phyloP scores from a whole-genome alignment of 306 rosid species.

The Senna siamea region DNA sequence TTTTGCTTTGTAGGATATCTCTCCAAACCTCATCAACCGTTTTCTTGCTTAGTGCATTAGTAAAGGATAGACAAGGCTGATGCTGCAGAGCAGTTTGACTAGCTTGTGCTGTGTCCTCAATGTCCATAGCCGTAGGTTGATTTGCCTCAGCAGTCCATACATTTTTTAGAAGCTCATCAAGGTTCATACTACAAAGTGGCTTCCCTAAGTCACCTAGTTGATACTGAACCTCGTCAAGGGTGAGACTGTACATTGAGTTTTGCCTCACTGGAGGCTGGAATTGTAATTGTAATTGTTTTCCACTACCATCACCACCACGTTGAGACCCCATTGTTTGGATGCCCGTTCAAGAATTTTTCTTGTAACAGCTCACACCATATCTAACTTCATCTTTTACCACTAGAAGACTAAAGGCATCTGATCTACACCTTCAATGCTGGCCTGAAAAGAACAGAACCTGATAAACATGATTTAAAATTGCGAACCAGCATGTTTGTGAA shows the following conservation, averaged over 20 bases:
- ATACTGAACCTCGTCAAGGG: constrained; percentile 87
- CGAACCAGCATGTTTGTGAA: constrained; percentile 29
- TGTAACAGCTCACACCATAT: constrained; percentile 35
- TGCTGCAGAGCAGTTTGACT: constrained; percentile 57
- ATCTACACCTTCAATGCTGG: constrained; percentile 34
- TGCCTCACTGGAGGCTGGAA: constrained; percentile 62
- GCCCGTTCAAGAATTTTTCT: constrained; percentile 53
- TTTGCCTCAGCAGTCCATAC: constrained; percentile 83
- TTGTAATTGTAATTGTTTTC: constrained; percentile 61
- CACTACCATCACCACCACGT: constrained; percentile 64
- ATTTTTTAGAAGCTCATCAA: constrained; percentile 88
- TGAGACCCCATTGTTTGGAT: constrained; percentile 81
- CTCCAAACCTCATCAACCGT: constrained; percentile 97
- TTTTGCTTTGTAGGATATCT: constrained; percentile 77
- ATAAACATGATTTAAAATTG: constrained; percentile 26
- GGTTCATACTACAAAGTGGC: constrained; percentile 90
- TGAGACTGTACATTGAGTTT: constrained; percentile 80
- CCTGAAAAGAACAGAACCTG: constrained; percentile 35
- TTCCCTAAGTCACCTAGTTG: constrained; percentile 89
- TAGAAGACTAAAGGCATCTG: constrained; percentile 5
- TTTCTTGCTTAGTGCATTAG: constrained; percentile 69
- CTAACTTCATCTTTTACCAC: constrained; percentile 25
- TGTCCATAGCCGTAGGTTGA: constrained; percentile 52
- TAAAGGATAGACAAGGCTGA: constrained; percentile 73
- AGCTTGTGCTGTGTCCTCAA: constrained; percentile 49